Percentiles rank a stretch among this genome's conserved stretches.
Evolutionary conservation across 2,329 filamentous ascomycete genomes (phyloP).

Genomic region (Thyridium curvatum): DNA sequence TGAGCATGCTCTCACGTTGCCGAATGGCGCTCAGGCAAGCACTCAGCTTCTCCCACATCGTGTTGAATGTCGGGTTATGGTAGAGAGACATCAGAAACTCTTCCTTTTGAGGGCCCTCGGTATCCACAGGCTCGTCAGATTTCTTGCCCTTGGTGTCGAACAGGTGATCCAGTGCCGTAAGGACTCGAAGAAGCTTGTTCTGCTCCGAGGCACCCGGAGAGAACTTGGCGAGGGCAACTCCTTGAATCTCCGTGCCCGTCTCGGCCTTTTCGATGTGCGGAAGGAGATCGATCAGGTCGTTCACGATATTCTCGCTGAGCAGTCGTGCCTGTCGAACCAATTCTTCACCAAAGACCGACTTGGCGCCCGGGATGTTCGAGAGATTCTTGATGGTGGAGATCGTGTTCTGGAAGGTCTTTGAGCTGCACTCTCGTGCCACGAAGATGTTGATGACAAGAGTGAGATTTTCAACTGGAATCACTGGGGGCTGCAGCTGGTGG

Average conservation of each 20-base stretch:
- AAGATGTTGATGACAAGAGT: slow-evolving; percentile 95
- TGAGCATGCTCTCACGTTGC: slow-evolving; percentile 90
- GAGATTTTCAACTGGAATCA: slow-evolving; percentile 83
- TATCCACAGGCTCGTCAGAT: slow-evolving; percentile 38
- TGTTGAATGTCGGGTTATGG: slow-evolving; percentile 82
- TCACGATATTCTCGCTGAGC: slow-evolving; percentile 77
- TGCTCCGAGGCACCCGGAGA: slow-evolving; percentile 94
- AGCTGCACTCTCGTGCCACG: slow-evolving; percentile 90
- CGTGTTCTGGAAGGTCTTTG: slow-evolving; percentile 96
- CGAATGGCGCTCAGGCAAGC: slow-evolving; percentile 83
- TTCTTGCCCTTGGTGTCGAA: slow-evolving; percentile 76
- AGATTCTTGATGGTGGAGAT: slow-evolving; percentile 98
- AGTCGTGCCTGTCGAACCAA: slow-evolving; percentile 80
- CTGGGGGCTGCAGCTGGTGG: slow-evolving; percentile 66
- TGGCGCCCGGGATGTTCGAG: slow-evolving; percentile 84
- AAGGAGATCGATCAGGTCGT: slow-evolving; percentile 77
- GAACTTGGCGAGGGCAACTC: slow-evolving; percentile 88
- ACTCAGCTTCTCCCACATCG: slow-evolving; percentile 88
- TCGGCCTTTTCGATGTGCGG: slow-evolving; percentile 81
- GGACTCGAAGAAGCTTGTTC: slow-evolving; percentile 84
- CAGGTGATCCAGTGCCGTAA: slow-evolving; percentile 91
- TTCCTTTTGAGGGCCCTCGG: slow-evolving; percentile 59
- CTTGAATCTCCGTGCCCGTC: slow-evolving; percentile 90
- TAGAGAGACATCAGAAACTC: slow-evolving; percentile 84
- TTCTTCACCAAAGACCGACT: slow-evolving; percentile 87